phyloP scores from a whole-genome alignment of 2,329 filamentous ascomycete genomes.

The Clonostachys chloroleuca region DNA sequence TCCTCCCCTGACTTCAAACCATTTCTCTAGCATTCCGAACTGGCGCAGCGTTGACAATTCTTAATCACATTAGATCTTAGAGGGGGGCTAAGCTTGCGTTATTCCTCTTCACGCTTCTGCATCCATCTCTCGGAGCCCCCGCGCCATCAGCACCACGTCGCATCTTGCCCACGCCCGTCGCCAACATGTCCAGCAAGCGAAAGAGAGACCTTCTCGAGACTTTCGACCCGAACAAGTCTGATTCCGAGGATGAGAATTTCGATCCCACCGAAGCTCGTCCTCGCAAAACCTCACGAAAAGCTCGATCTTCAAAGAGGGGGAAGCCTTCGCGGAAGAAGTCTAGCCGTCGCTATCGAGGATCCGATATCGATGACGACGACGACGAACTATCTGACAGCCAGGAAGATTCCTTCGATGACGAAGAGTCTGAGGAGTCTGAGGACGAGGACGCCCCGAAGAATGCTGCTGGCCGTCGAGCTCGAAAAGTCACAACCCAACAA shows the following conservation, averaged over 20 bases:
- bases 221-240: slow-evolving; percentile 64
- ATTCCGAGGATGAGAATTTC: slow-evolving; percentile 63
- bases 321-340: slow-evolving; percentile 24
- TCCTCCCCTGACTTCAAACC: no score
- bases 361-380: slow-evolving; percentile 59
- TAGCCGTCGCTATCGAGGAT: slow-evolving; percentile 46
- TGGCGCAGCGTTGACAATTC: no score
- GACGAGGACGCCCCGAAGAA: slow-evolving; percentile 36
- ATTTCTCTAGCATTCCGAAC: no score
- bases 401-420: slow-evolving; percentile 44
- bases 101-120: no score
- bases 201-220: slow-evolving; percentile 50
- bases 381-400: slow-evolving; percentile 49
- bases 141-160: no score
- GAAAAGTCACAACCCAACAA: slow-evolving; percentile 38
- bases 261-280: slow-evolving; percentile 45
- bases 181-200: slow-evolving; percentile 38
- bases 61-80: no score
- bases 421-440: slow-evolving; percentile 35
- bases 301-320: slow-evolving; percentile 28
- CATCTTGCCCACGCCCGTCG: not conserved
- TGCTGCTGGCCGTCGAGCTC: slow-evolving; percentile 41
- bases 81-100: no score
- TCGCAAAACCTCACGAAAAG: slow-evolving; percentile 33
- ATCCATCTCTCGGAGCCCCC: no score